Base-by-base conservation (phyloP, 805 yeast species). In the Metschnikowia cubensis region DNA sequence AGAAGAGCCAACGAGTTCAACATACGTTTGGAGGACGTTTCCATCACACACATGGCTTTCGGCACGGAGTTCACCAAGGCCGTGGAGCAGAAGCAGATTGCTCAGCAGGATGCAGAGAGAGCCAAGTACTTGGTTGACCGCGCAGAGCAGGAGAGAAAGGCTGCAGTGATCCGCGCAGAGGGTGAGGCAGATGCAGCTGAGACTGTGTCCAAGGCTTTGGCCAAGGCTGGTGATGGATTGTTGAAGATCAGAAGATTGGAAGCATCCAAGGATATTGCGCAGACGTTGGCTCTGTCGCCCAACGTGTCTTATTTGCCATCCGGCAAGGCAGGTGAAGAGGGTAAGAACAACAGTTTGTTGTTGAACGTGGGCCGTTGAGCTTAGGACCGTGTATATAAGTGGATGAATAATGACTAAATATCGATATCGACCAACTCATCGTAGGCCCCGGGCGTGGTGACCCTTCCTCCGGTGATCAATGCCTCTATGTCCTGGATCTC, bases 181-280 rank as follows among this genome's bases (percentile, higher is more conserved):
- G 99, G 98, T 73, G 99, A 94, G 74, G 99, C 99, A 45, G 98
- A 94, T 70, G 89, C 96, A 51, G 99, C 99, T 3, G 98, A 94
- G 53, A 84, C 84, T 53, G 94, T 94, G 55, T 89, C 97, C 34
- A 88, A 84, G 70, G 97, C 98, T 4, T 80, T 94, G 58, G 82
- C 85, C 48, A 91, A 90, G 74, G 90, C 95, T 21, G 99, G 99
- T 68, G 98, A 94, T 65, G 98, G 98, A 58, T 77, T 94, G 59
- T 77, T 94, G 65, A 80, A 88, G 75, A 91, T 94, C 61, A 83
- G 99, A 79, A 82, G 98, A 74, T 82, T 94, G 59, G 99, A 94
- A 67, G 97, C 99, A 0, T 87, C 96, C 33, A 90, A 89, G 74
- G 97, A 91, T 56, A 94, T 94, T 69, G 99, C 99, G 8, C 74